phyloP scores from a whole-genome alignment of 108 stramenopile species.

The Ochromonas danica region DNA sequence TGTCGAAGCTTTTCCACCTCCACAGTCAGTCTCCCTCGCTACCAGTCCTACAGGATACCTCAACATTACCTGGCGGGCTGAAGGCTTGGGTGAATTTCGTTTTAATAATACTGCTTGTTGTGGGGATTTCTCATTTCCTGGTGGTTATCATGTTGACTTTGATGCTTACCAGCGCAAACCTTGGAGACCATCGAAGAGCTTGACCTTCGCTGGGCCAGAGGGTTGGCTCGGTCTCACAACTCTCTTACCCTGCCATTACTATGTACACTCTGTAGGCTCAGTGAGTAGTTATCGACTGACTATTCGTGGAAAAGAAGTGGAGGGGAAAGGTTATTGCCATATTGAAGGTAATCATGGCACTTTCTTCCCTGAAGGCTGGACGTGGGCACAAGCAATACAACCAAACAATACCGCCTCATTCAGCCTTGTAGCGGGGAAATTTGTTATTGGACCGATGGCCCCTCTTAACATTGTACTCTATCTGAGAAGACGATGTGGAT shows the following conservation, averaged over 20 bases:
- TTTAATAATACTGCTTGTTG: background rate
- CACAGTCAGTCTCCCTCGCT: background rate
- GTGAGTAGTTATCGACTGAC: background rate
- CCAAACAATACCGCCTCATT: background rate
- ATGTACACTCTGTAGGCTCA: slow-evolving; percentile 1
- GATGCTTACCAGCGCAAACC: background rate
- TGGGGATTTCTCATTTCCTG: background rate
- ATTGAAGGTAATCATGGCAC: slow-evolving; percentile 25
- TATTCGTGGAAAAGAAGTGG: background rate
- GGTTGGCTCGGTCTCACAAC: slow-evolving; percentile 5
- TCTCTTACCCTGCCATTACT: slow-evolving; percentile 7
- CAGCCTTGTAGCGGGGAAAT: slow-evolving; percentile 9
- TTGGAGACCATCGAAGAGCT: background rate
- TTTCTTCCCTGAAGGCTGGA: slow-evolving; percentile 27
- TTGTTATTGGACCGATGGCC: background rate
- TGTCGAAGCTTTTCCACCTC: background rate
- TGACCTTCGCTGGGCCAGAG: background rate
- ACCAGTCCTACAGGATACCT: background rate
- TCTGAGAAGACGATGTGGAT: background rate
- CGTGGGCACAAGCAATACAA: background rate
- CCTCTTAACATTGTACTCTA: background rate
- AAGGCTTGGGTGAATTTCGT: background rate
- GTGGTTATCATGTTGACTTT: background rate
- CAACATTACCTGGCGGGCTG: background rate
- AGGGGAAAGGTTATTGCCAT: background rate